Evolutionary conservation across 2,329 filamentous ascomycete genomes (phyloP), one percentile per base, ranked within the genome.

Genomic region (Fusarium tupiense): DNA sequence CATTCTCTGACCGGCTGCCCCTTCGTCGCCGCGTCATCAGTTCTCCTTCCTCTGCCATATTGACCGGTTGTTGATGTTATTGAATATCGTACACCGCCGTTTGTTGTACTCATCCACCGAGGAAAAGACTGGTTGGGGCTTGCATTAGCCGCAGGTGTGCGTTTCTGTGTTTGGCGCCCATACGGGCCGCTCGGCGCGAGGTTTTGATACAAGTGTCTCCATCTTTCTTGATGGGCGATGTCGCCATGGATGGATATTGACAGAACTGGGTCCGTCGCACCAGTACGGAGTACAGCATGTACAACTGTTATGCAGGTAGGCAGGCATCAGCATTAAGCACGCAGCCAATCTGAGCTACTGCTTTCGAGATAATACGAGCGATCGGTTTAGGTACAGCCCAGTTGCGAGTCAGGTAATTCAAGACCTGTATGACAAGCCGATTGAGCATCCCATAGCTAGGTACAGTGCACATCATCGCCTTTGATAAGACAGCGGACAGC

Each of bases 81-180:
- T 52, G 37, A 58, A 22, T 9, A 41, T 29, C 61, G 68, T 78
- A 76, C 76, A 78, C 76, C 76, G 76, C 76, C 62, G 72, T 78
- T 78, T 78, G 70, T 70, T 58, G 44, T 44, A 58, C 72, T 63
- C 43, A 49, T 64, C 47, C 44, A 31, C 41, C 33, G n/a, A 63
- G 46, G 69, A 33, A 41, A 63, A n/a, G 54, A 54, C 54, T 71
- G 69, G 44, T 43, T 49, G 46, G 46, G 68, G 67, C 76, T 74
- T 78, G 74, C 76, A 77, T 76, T 78, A 78, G 72, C 56, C 54
- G 71, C 54, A 64, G 44, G 59, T 57, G 69, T 53, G 58, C 73
- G 61, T 53, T 65, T 73, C 50, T 46, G 54, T 52, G 50, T 60
- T 60, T 75, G 69, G 73, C 67, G 66, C 31, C 58, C 69, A 61